Base-by-base conservation (phyloP, 2,329 filamentous ascomycete genomes). In the Beauveria sp. region DNA sequence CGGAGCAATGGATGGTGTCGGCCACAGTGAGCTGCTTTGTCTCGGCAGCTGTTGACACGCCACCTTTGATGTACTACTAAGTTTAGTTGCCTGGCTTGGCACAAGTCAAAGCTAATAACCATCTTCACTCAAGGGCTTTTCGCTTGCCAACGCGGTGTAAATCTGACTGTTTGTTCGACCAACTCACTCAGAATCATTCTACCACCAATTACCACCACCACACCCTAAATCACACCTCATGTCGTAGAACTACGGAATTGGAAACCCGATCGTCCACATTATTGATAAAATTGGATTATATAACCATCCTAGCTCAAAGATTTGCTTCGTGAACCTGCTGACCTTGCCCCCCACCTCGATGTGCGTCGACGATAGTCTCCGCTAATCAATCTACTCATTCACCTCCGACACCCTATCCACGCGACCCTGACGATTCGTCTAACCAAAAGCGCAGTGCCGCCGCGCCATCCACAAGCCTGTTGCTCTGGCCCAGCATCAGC, bases 321-420 rank as follows among this genome's bases (percentile, higher is more conserved):
- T 65, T 45, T 67, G 65, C 0, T 69, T 65, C 18, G 67, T 67
- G 9, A 66, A 62, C 60, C 71, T 49, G 26, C 66, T 67, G 38
- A 65, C 66, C 16, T 70, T 64, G 24, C 66, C 65, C 5, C 66
- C 65, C 5, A 65, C 46, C 22, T 24, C 34, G 30, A 16, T 62
- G 16, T 67, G 69, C 5, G 66, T 68, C 26, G 67, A 67, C 0
- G 81, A 78, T 70, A 83, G 65, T 10, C 80, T 70, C 62, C 77
- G 74, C 49, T 75, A 70, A 51, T 82, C 79, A 56, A 83, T 77
- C 67, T 78, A 74, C 28, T 70, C 67, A 10, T 79, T 84, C 34
- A 85, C 67, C 30, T 74, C 74, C 28, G 82, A 67, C 1, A 84
- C 71, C 56, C 70, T 75, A 30, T 79, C 76, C 1, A 84, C 69